Evolutionary conservation across 225 moss, liverwort and hornwort genomes (phyloP), one percentile per base, ranked within the genome.

Genomic region (Takakia lepidozioides): DNA sequence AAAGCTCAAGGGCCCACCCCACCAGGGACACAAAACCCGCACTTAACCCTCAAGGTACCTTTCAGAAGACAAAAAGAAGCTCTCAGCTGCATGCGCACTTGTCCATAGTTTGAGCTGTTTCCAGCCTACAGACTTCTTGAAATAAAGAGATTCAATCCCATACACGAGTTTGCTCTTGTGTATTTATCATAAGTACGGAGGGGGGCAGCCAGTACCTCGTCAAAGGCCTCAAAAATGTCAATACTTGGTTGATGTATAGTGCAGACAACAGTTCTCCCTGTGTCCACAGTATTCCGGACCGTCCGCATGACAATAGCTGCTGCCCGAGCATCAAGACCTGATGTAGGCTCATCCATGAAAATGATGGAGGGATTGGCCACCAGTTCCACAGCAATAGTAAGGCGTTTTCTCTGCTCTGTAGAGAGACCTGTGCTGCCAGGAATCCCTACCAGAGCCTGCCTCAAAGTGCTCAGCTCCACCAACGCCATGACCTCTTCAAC

Each of bases 261-360:
- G 59, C 93, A 93, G 43, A 93, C 93, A 19, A 93, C 93, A 41
- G 93, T 93, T 37, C 93, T 75, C 32, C 93, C 93, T 50, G 93
- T 93, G 56, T 93, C 83, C 56, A 93, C 93, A 52, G 93, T 93
- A 60, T 93, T 93, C 55, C 93, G 72, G 48, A 93, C 85, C 38
- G 93, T 85, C 48, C 93, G 85, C 93, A 93, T 93, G 30, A 93
- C 93, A 59, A 93, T 88, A 30, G 93, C 93, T 64, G 93, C 93
- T 52, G 93, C 88, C 52, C 88, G 88, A 36, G 93, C 93, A 76
- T 93, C 93, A 55, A 93, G 52, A 49, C 93, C 93, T 61, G 93
- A 88, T 10, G 93, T 93, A 30, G 93, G 93, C 42, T 93, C 88
- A 60, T 93, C 93, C 93, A 93, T 93, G 51, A 93, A 93, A 48